phyloP scores from a whole-genome alignment of 2,329 filamentous ascomycete species.

The Hypoxylon rubiginosum region DNA sequence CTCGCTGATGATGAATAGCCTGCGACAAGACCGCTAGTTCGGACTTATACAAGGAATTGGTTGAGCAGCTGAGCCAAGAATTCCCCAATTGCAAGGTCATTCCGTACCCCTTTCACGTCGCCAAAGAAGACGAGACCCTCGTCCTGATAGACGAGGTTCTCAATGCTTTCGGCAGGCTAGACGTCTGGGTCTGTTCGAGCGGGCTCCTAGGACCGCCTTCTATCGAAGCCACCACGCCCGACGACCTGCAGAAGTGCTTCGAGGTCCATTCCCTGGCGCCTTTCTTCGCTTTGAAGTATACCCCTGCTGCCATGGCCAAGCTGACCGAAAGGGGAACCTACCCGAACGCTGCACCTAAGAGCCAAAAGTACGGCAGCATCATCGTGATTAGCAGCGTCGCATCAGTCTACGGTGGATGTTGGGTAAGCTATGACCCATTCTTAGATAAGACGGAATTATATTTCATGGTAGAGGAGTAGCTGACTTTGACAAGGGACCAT shows the following conservation, averaged over 20 bases:
- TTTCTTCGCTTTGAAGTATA: constrained; percentile 75
- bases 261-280: constrained; percentile 72
- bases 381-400: constrained; percentile 72
- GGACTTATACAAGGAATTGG: constrained; percentile 57
- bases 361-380: constrained; percentile 71
- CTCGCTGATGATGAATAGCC: constrained; percentile 52
- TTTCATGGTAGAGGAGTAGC: not conserved
- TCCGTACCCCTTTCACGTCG: constrained; percentile 70
- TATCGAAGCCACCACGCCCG: constrained; percentile 68
- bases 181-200: constrained; percentile 72
- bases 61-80: constrained; percentile 57
- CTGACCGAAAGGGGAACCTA: constrained; percentile 67
- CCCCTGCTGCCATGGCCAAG: constrained; percentile 73
- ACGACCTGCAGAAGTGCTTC: constrained; percentile 69
- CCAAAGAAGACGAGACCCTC: constrained; percentile 71
- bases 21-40: constrained; percentile 62
- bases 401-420: constrained; percentile 69
- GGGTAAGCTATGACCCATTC: constrained; percentile 58
- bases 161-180: constrained; percentile 70
- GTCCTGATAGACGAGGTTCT: constrained; percentile 73
- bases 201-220: constrained; percentile 69
- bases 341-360: constrained; percentile 72
- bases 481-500: constrained; percentile 55
- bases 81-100: constrained; percentile 72
- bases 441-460: too few species aligned